Percentiles rank a stretch among this genome's conserved stretches.
These are phyloP conservation scores for Imleria badia DNA, from an alignment of 768 basidiomycete genomes.

Conservation along the genomic window DNA sequence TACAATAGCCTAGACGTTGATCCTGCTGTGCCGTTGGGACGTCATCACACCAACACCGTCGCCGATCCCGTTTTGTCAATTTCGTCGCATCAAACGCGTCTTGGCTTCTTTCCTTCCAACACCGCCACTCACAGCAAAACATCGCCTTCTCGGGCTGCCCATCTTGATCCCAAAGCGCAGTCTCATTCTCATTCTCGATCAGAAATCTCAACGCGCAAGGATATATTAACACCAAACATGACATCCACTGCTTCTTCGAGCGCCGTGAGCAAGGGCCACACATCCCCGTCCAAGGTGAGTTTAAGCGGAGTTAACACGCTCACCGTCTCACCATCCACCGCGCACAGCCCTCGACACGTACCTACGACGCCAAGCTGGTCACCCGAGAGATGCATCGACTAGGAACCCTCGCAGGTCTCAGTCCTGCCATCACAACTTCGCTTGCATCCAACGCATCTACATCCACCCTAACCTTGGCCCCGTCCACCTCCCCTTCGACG, in stretches of 20 bases:
- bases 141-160: slow-evolving; percentile 25
- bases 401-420: slow-evolving; percentile 57
- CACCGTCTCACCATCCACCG: slow-evolving; percentile 2
- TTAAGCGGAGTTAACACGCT: slow-evolving; percentile 20
- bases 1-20: slow-evolving; percentile 15
- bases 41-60: slow-evolving; percentile 8
- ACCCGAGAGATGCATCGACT: slow-evolving; percentile 85
- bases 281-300: slow-evolving; percentile 37
- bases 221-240: slow-evolving; percentile 21
- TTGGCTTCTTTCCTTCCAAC: slow-evolving; percentile 34
- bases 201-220: slow-evolving; percentile 31
- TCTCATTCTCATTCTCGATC: slow-evolving; percentile 40
- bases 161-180: slow-evolving; percentile 34
- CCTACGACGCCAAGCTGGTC: slow-evolving; percentile 79
- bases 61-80: slow-evolving; percentile 14
- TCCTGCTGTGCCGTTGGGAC: slow-evolving; percentile 3
- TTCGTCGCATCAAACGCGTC: slow-evolving; percentile 30
- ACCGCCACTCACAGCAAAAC: slow-evolving; percentile 38
- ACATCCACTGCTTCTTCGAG: slow-evolving; percentile 28
- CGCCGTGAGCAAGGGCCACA: slow-evolving; percentile 27
- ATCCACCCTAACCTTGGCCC: slow-evolving; percentile 42
- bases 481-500: slow-evolving; percentile 39
- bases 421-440: slow-evolving; percentile 41
- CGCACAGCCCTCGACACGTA: slow-evolving; percentile 59
- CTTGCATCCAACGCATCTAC: slow-evolving; percentile 47